Evolutionary conservation across 192 early-diverging fungal genomes (phyloP).

Genomic region (Linnemannia schmuckeri): DNA sequence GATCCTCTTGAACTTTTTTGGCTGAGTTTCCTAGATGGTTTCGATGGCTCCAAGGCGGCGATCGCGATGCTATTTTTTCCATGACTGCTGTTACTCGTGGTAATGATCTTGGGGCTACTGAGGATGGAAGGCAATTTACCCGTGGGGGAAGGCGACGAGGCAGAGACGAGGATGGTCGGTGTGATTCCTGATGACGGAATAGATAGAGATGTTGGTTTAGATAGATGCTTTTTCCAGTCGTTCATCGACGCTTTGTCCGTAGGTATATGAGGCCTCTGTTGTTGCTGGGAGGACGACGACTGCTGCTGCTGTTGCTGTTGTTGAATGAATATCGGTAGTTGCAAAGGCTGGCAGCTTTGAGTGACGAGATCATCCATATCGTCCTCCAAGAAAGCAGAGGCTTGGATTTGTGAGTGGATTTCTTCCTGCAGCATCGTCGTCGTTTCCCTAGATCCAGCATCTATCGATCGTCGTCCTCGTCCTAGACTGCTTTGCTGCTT

Average conservation of each 20-base stretch:
- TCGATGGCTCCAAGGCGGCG: not conserved
- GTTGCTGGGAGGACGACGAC: not conserved
- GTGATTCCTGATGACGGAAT: conserved; percentile 2
- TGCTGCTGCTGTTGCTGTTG: not conserved
- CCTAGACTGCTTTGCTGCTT: not conserved
- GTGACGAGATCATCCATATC: not conserved
- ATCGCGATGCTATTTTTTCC: not conserved
- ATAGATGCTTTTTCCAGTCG: not conserved
- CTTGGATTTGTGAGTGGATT: not conserved
- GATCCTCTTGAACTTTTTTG: not conserved
- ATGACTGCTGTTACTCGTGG: not conserved
- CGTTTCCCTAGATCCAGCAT: not conserved
- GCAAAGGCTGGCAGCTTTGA: not conserved
- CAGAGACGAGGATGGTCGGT: not conserved
- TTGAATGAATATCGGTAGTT: not conserved
- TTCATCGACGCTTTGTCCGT: not conserved
- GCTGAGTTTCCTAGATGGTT: not conserved
- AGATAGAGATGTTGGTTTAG: not conserved
- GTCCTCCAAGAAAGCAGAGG: not conserved
- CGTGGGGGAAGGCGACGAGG: not conserved
- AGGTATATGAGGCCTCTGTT: not conserved
- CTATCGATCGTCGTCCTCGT: not conserved
- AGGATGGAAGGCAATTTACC: not conserved
- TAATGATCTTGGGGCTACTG: not conserved
- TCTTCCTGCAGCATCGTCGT: not conserved